phyloP scores from a whole-genome alignment of 495 filamentous ascomycete species.

The Lasiosphaeria hispida region DNA sequence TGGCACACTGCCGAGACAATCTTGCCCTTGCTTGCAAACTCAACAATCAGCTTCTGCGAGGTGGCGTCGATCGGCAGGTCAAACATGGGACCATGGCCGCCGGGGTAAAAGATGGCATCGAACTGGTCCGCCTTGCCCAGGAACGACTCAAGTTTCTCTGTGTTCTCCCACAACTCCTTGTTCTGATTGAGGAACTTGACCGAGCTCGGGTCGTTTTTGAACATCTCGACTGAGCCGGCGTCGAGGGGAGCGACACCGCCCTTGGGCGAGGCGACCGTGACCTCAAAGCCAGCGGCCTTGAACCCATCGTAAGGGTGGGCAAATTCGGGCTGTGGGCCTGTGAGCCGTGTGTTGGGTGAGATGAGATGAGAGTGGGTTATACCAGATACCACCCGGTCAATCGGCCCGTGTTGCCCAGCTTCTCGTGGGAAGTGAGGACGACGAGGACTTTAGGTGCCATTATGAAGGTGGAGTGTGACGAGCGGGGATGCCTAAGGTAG shows the following conservation, averaged over 20 bases:
- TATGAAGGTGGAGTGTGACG: conserved; percentile 8
- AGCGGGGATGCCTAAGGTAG: too few species aligned
- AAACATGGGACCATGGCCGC: conserved; percentile 80
- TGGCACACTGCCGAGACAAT: conserved; percentile 68
- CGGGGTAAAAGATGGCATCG: conserved; percentile 70
- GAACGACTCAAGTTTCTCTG: conserved; percentile 51
- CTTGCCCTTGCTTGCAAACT: conserved; percentile 62
- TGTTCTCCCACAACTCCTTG: conserved; percentile 60
- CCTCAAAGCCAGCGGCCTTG: conserved; percentile 43
- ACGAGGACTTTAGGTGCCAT: conserved; percentile 62
- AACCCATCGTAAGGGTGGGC: conserved; percentile 67
- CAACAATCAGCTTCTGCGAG: conserved; percentile 55
- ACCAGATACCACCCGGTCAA: conserved; percentile 70
- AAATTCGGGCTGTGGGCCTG: conserved; percentile 57
- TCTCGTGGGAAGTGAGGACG: conserved; percentile 62
- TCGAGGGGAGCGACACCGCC: conserved; percentile 70
- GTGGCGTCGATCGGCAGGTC: conserved; percentile 54
- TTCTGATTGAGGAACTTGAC: conserved; percentile 53
- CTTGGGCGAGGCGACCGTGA: conserved; percentile 63
- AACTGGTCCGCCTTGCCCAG: conserved; percentile 56
- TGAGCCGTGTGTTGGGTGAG: not conserved
- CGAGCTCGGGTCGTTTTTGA: conserved; percentile 53
- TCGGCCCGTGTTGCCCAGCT: conserved; percentile 50
- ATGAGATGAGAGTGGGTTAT: not conserved
- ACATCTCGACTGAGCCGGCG: conserved; percentile 58